Conservation (phyloP, 2,329 filamentous ascomycete species). For the Reticulascus tulasneorum region DNA sequence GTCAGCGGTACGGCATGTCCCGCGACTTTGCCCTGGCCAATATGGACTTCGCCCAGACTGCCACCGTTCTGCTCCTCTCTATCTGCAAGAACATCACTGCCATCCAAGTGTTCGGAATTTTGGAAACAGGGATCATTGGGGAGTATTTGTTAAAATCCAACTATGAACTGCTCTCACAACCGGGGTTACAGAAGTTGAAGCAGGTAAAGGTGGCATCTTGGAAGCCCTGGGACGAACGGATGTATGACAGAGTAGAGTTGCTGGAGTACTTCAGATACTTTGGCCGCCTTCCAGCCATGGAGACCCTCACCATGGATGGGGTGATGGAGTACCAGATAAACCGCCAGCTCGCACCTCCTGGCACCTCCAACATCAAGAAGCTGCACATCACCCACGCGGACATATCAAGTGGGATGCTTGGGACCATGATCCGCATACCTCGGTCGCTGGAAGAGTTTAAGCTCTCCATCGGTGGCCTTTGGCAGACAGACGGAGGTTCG, state of each 20-base stretch:
- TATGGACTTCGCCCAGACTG: conserved; percentile 1
- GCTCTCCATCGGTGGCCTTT: conserved; percentile 3
- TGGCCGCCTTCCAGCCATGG: conserved; percentile 8
- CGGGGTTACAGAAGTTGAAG: conserved; percentile 3
- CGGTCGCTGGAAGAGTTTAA: conserved; percentile 5
- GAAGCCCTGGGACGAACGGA: not conserved
- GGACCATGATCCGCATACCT: conserved; percentile 11
- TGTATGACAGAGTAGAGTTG: conserved; percentile 4
- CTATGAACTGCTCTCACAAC: conserved; percentile 4
- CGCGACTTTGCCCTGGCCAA: not conserved
- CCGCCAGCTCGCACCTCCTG: conserved; percentile 1
- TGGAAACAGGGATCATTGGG: not conserved
- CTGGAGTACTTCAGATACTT: conserved; percentile 8
- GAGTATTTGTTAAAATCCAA: conserved; percentile 7
- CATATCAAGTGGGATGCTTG: conserved; percentile 1
- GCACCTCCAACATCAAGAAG: conserved; percentile 5
- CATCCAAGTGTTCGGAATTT: not conserved
- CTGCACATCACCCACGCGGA: conserved; percentile 8
- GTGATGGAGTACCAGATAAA: conserved; percentile 6
- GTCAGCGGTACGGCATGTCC: too few species aligned
- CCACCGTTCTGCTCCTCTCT: not conserved
- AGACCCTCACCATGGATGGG: conserved; percentile 6
- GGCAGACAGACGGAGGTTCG: not conserved
- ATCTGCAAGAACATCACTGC: conserved; percentile 4
- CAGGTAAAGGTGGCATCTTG: not conserved